Base-by-base conservation (phyloP, 1,284 basidiomycete genomes). In the Puccinia horiana region DNA sequence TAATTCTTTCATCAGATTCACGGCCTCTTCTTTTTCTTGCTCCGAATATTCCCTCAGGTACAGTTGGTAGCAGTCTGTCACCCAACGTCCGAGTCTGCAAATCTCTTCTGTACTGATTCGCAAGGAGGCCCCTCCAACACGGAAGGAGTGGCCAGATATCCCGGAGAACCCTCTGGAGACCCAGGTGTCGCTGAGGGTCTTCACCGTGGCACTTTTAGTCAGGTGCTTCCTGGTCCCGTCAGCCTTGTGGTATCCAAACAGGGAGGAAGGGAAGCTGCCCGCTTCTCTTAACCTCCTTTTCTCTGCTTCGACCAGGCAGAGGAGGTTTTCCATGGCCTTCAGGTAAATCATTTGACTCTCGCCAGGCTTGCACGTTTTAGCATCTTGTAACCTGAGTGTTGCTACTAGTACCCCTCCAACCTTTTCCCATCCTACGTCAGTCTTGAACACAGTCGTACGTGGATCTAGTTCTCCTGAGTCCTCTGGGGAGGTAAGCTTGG, bases 51-150 rank as follows among this genome's bases (percentile, higher is more conserved):
- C 56, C 20, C 73, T 8, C 3, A 56, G 9, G 23, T 75, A 75
- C 32, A 75, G 37, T 2, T 37, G 8, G 26, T 75, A 75, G 49
- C 73, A 56, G 8, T 42, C 35, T 12, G 73, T 37, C 1, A 52
- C 35, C 73, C 73, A 75, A 4, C 73, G 4, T 23, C 73, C 73
- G 2, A 75, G 32, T 1, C 9, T 18, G n/a, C 44, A 49, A 42
- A 75, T 75, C 8, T 37, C 73, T 9, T 35, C 26, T 6, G 23
- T 20, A 0, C 32, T 29, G 0, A 75, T 20, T 37, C 49, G 4
- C 14, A 75, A 32, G 23, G 49, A 75, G 11, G 73, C 73, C 5
- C 72, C 72, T 74, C 72, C 72, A 18, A 74, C 72, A 26, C 63
- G 63, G 44, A 74, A 74, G 20, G 63, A 75, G 42, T 75, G 73